Evolutionary conservation across 176 grass and related monocot species (phyloP).

Genomic region (Musa acuminata): DNA sequence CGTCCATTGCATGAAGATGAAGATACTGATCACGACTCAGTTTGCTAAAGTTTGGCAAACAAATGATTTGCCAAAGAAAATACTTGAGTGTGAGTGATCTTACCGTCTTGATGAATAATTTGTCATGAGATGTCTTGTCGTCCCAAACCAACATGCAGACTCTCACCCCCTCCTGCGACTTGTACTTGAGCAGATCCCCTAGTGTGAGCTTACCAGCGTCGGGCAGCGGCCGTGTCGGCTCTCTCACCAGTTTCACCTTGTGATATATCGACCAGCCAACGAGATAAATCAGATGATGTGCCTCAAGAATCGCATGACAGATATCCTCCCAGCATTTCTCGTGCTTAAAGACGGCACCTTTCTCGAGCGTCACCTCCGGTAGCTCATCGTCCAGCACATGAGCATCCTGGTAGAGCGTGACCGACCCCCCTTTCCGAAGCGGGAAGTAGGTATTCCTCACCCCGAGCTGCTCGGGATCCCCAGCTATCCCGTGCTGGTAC

Average conservation of each 20-base stretch:
- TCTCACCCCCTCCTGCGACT: conserved; percentile 90
- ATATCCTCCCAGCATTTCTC: conserved; percentile 92
- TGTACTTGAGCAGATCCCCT: conserved; percentile 89
- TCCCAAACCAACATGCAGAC: conserved; percentile 33
- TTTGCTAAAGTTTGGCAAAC: conserved; percentile 5
- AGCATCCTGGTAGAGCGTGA: conserved; percentile 94
- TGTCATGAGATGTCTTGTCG: conserved; percentile 83
- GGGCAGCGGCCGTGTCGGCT: conserved; percentile 41
- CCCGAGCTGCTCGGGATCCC: conserved; percentile 47
- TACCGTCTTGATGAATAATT: conserved; percentile 84
- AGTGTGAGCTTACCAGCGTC: conserved; percentile 42
- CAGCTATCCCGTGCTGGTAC: conserved; percentile 58
- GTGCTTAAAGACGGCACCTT: conserved; percentile 53
- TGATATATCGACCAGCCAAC: conserved; percentile 89
- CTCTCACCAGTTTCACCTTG: conserved; percentile 80
- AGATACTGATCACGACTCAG: background rate
- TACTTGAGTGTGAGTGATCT: background rate
- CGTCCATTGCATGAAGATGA: background rate
- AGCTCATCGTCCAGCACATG: conserved; percentile 65
- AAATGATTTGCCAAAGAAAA: background rate
- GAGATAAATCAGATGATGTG: conserved; percentile 93
- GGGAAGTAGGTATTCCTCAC: conserved; percentile 78
- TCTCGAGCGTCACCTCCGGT: conserved; percentile 53
- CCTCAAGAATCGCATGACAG: conserved; percentile 86
- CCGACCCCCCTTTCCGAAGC: conserved; percentile 38